These are phyloP conservation scores for Penicillium roqueforti DNA, from an alignment of 495 filamentous ascomycete genomes.

Conservation along the genomic window DNA sequence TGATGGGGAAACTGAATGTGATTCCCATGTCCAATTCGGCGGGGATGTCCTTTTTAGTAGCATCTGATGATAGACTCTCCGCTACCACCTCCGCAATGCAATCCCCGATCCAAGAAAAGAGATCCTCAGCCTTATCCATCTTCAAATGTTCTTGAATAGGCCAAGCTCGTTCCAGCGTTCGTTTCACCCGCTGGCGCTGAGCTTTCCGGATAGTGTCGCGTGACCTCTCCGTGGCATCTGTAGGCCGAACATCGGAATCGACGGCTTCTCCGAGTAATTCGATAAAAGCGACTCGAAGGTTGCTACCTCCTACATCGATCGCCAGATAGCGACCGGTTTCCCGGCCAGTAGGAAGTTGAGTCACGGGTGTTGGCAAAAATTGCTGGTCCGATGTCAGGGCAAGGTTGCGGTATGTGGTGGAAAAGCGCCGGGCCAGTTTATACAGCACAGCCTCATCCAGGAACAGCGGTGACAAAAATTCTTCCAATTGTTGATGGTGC, in stretches of 20 bases:
- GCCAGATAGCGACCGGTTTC: slow-evolving; percentile 69
- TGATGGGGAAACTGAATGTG: slow-evolving; percentile 84
- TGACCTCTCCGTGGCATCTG: slow-evolving; percentile 36
- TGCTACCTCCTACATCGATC: slow-evolving; percentile 79
- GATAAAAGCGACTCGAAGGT: slow-evolving; percentile 74
- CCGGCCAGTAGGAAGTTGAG: slow-evolving; percentile 58
- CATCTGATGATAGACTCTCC: slow-evolving; percentile 44
- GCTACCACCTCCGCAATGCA: slow-evolving; percentile 70
- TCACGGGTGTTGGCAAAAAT: slow-evolving; percentile 77
- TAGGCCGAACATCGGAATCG: slow-evolving; percentile 32
- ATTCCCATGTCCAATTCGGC: slow-evolving; percentile 70
- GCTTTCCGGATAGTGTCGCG: slow-evolving; percentile 43
- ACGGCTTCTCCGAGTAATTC: slow-evolving; percentile 56
- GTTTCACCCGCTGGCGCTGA: slow-evolving; percentile 48
- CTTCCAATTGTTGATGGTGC: slow-evolving; percentile 32
- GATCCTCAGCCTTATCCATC: slow-evolving; percentile 65
- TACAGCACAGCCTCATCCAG: slow-evolving; percentile 49
- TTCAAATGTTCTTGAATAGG: slow-evolving; percentile 77
- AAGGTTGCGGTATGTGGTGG: slow-evolving; percentile 56
- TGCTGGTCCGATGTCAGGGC: slow-evolving; percentile 64
- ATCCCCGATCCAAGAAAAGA: slow-evolving; percentile 77
- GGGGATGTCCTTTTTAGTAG: slow-evolving; percentile 40
- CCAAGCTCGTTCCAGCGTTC: slow-evolving; percentile 68
- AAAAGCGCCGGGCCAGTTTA: slow-evolving; percentile 58
- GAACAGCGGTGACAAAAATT: slow-evolving; percentile 37